Conservation (phyloP, 1,284 basidiomycete species). For the Ceratobasidium sp. region DNA sequence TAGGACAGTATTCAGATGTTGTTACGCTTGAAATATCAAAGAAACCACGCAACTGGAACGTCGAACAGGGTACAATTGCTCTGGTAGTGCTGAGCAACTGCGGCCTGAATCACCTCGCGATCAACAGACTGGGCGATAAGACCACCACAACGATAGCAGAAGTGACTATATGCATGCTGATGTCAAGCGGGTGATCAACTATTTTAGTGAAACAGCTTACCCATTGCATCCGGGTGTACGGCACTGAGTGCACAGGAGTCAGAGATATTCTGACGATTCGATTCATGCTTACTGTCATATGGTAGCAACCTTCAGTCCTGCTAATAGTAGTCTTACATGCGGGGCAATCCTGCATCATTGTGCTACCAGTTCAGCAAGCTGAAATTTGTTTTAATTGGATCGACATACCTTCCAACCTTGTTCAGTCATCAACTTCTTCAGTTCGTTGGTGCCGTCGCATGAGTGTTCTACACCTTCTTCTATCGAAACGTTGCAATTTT, state of each 20-base stretch:
- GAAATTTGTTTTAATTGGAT: no score
- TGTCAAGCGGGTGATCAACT: conserved; percentile 7
- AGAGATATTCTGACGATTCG: not conserved
- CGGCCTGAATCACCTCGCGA: conserved; percentile 24
- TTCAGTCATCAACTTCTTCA: conserved; percentile 39
- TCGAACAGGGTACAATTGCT: conserved; percentile 35
- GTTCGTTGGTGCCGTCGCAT: conserved; percentile 43
- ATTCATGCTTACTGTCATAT: conserved; percentile 43
- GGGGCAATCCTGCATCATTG: no score
- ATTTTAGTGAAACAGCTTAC: no score
- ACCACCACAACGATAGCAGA: conserved; percentile 39
- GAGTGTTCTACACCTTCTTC: conserved; percentile 41
- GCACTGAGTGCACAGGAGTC: conserved; percentile 24
- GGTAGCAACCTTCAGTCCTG: conserved; percentile 43
- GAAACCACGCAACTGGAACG: no score
- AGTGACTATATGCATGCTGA: no score
- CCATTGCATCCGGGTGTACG: conserved; percentile 43
- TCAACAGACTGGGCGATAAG: conserved; percentile 24
- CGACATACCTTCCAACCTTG: conserved; percentile 44
- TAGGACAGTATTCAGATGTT: no score
- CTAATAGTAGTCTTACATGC: conserved; percentile 43
- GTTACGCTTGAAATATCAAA: no score
- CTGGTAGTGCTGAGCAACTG: conserved; percentile 30
- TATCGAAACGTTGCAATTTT: conserved; percentile 41
- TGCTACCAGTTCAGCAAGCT: no score